Evolutionary conservation across 2,329 filamentous ascomycete species (phyloP).

Genomic region (Colletotrichum tofieldiae): DNA sequence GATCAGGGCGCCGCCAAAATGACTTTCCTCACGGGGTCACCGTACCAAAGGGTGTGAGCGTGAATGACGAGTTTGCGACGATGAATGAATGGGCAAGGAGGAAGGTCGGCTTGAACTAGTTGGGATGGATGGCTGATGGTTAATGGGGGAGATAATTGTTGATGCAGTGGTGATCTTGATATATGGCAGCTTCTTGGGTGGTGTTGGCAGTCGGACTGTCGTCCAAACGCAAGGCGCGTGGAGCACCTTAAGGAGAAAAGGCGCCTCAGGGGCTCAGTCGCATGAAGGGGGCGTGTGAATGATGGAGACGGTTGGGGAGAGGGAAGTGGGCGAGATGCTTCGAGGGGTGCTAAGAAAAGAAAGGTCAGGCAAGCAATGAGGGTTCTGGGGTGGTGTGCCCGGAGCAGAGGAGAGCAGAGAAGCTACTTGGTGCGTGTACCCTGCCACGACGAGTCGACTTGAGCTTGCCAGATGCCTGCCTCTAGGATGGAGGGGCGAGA

Average conservation of each 20-base stretch:
- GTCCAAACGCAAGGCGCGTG: slow-evolving; percentile 5
- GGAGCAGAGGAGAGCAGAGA: not conserved
- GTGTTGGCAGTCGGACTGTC: slow-evolving; percentile 2
- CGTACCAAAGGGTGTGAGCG: too few relatives aligned
- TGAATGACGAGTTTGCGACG: not conserved
- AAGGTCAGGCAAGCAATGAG: slow-evolving; percentile 13
- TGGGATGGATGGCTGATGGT: not conserved
- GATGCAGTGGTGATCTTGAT: slow-evolving; percentile 23
- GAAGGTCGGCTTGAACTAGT: not conserved
- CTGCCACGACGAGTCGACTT: not conserved
- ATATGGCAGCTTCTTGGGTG: slow-evolving; percentile 3
- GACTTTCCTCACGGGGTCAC: too few relatives aligned
- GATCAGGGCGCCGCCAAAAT: not conserved
- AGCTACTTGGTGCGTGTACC: not conserved
- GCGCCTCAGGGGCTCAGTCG: slow-evolving; percentile 26
- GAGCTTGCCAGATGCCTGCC: slow-evolving; percentile 2
- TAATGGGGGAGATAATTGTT: not conserved
- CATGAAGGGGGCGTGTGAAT: slow-evolving; percentile 35
- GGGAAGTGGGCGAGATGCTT: not conserved
- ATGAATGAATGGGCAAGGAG: not conserved
- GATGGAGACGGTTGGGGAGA: slow-evolving; percentile 20
- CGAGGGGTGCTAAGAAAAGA: slow-evolving; percentile 16
- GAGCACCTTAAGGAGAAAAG: slow-evolving; percentile 13
- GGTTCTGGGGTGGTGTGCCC: slow-evolving; percentile 9
- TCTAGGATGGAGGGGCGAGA: not conserved